Evolutionary conservation across 352 stramenopile species (phyloP), one percentile per base, ranked within the genome.

Genomic region (Peronospora tabacina): DNA sequence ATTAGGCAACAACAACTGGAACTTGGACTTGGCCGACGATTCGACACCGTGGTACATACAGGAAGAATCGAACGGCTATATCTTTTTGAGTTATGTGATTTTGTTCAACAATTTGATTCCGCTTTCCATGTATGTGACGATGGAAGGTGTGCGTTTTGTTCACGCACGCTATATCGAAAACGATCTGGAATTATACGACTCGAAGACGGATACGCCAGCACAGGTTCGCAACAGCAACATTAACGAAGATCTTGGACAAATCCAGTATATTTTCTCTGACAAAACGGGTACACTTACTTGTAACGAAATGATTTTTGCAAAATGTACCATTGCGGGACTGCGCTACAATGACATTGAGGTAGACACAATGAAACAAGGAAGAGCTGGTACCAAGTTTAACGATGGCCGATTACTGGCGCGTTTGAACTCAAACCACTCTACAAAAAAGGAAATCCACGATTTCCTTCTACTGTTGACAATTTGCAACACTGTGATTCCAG

Each of bases 181-280:
- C 35, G 85, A 95, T 41, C 30, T 90, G 43, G 72, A 87, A 38
- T 92, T 95, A 79, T 92, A 88, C 44, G 77, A 91, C 35, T 26
- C 68, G 11, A 58, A 54, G 20, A 79, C 75, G 11, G 73, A 94
- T 51, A 89, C 78, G 7, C 82, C 82, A 4, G 75, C 73, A 3
- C 75, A 89, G 54, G 79, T 86, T n/a, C 80, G 82, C 32, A 90
- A 90, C 58, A 91, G 80, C 41, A 93, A 90, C 36, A 90, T 93
- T 45, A 90, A 92, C 58, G 83, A 92, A 64, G 83, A 94, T 54
- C 68, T 94, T 3, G 83, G 83, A 10, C 83, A 94, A 57, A 88
- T 94, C 45, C 79, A 94, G 78, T 94, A 92, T 39, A 93, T 94
- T 44, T 92, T 94, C 51, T 92, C 81, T 17, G 83, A 94, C 64